These are phyloP conservation scores for Escovopsis weberi DNA, from an alignment of 2,329 filamentous ascomycete genomes.

Conservation along the genomic window DNA sequence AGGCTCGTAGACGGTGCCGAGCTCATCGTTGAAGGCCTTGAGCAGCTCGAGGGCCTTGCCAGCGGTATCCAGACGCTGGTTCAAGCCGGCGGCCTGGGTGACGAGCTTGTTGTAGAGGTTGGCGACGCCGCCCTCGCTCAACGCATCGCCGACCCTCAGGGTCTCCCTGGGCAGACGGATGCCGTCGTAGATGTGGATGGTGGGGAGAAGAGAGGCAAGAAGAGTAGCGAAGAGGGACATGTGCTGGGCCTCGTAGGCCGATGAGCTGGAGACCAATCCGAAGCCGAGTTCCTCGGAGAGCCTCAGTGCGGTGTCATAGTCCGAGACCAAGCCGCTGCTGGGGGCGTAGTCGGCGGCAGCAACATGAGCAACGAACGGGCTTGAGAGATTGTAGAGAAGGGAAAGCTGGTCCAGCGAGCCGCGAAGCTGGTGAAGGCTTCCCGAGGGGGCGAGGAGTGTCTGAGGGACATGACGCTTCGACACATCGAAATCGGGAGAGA, in stretches of 20 bases:
- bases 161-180: conserved; percentile 72
- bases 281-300: conserved; percentile 83
- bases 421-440: conserved; percentile 66
- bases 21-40: conserved; percentile 69
- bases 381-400: conserved; percentile 79
- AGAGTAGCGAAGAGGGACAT: conserved; percentile 83
- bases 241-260: conserved; percentile 85
- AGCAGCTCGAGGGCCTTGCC: conserved; percentile 59
- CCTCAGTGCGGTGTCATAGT: conserved; percentile 70
- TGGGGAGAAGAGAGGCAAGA: conserved; percentile 63
- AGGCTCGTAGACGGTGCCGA: conserved; percentile 81
- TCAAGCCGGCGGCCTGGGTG: conserved; percentile 44
- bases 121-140: conserved; percentile 56
- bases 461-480: conserved; percentile 85
- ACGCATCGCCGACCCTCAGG: conserved; percentile 65
- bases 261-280: conserved; percentile 70
- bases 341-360: conserved; percentile 76
- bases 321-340: conserved; percentile 59
- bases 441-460: conserved; percentile 73
- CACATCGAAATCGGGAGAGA: conserved; percentile 91
- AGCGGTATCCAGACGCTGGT: conserved; percentile 57
- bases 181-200: conserved; percentile 78
- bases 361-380: conserved; percentile 83
- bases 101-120: conserved; percentile 54
- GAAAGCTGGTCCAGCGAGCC: conserved; percentile 82